A percentile compares a stretch with the other conserved stretches of the same genome.
These are phyloP conservation scores for Phallus indusiatus DNA, from an alignment of 768 basidiomycete genomes.

Conservation along the genomic window DNA sequence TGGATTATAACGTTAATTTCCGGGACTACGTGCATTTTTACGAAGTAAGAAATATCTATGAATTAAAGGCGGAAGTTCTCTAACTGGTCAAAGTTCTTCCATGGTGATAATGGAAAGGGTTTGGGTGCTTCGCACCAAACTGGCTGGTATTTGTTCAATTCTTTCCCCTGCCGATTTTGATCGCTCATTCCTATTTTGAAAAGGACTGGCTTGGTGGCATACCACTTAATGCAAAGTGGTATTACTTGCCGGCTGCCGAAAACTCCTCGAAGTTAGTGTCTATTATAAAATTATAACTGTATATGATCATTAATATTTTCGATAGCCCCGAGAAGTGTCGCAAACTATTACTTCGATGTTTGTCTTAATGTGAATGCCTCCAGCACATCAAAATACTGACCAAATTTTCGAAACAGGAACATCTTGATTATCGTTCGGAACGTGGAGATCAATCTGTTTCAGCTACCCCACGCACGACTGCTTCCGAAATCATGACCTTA, in stretches of 20 bases:
- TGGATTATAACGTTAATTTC: constrained; percentile 92
- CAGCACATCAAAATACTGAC: background rate
- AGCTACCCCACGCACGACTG: constrained; percentile 48
- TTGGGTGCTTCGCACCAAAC: constrained; percentile 98
- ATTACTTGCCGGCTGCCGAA: constrained; percentile 82
- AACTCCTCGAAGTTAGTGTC: constrained; percentile 78
- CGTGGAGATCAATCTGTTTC: constrained; percentile 57
- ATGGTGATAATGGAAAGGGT: constrained; percentile 86
- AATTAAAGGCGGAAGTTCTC: background rate
- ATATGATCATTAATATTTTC: constrained; percentile 6
- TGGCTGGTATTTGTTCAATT: constrained; percentile 60
- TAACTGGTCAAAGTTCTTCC: constrained; percentile 63
- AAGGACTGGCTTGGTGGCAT: constrained; percentile 85
- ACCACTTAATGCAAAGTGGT: constrained; percentile 86
- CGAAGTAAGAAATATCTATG: constrained; percentile 45
- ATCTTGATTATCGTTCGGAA: constrained; percentile 62
- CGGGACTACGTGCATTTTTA: constrained; percentile 95
- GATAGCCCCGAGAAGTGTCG: constrained; percentile 76
- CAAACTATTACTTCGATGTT: constrained; percentile 91
- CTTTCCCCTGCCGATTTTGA: too few species aligned
- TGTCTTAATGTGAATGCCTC: constrained; percentile 8
- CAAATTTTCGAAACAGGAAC: constrained; percentile 41
- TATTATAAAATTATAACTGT: background rate
- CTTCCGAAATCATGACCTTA: constrained; percentile 42
- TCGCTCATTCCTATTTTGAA: background rate